Evolutionary conservation across 2,329 filamentous ascomycete genomes (phyloP).

Genomic region (Onygenales sp.): DNA sequence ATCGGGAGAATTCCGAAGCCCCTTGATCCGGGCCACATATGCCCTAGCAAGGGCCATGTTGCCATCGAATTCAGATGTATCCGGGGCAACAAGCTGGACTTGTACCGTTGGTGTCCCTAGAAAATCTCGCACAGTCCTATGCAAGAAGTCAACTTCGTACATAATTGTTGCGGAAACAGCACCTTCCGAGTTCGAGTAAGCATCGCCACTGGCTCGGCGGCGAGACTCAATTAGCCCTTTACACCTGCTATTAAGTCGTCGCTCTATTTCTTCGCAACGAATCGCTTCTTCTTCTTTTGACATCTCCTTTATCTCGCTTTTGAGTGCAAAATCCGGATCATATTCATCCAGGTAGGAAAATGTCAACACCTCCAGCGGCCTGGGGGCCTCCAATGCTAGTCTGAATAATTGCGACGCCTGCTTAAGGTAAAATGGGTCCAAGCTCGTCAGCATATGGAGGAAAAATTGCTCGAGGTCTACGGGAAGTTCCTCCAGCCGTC

Average conservation of each 20-base stretch:
- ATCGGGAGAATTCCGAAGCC: not conserved
- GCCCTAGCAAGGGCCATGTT: not conserved
- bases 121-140: slow-evolving; percentile 7
- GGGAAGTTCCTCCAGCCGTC: slow-evolving; percentile 12
- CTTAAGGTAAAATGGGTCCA: slow-evolving; percentile 11
- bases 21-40: not conserved
- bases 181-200: not conserved
- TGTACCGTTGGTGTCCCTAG: slow-evolving; percentile 2
- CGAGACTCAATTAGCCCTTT: slow-evolving; percentile 11
- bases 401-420: slow-evolving; percentile 10
- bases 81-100: not conserved
- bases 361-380: slow-evolving; percentile 5
- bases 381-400: not conserved
- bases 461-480: slow-evolving; percentile 14
- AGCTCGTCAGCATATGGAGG: slow-evolving; percentile 10
- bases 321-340: not conserved
- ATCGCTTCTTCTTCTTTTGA: slow-evolving; percentile 1
- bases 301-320: not conserved
- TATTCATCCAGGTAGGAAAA: slow-evolving; percentile 6
- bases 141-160: slow-evolving; percentile 3
- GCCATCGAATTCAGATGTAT: not conserved
- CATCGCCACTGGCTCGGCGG: not conserved
- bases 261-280: slow-evolving; percentile 8
- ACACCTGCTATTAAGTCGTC: slow-evolving; percentile 12
- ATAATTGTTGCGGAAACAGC: not conserved